Base-by-base conservation (phyloP, 192 early-diverging fungal genomes). In the Coemansia guatemalensis region DNA sequence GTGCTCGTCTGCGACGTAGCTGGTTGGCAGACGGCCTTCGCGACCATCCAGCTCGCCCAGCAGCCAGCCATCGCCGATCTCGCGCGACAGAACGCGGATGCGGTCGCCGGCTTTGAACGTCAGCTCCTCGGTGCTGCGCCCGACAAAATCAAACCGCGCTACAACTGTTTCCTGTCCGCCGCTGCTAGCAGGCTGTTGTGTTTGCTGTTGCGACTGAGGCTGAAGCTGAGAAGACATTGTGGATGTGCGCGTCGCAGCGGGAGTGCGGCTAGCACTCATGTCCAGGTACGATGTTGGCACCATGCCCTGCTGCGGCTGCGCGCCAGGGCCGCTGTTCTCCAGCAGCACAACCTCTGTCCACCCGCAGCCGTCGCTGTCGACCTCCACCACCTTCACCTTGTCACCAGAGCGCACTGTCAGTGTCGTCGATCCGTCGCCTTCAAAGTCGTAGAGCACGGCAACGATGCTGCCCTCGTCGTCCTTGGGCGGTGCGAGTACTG, bases 201-300 rank as follows among this genome's bases (percentile, higher is more conserved):
- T 54, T 52, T 32, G 3, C 41, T 18, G 47, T 39, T 47, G 48
- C 48, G 48, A 8, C 48, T n/a, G 48, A 20, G 48, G 18, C 18
- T 9, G 18, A 2, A 25, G 41, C 21, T 30, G 27, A 30, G 61
- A 17, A 17, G 62, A 25, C 44, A 49, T n/a, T 12, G 48, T 24
- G 22, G 48, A 30, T 12, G 21, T n/a, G 11, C 52, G 59, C 11
- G 50, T 30, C 5, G 54, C 58, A 20, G 64, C 4, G 5, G 53
- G 27, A 47, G 59, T 41, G 14, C 60, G 51, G 59, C 61, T 61
- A 22, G 51, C 55, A 14, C 47, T 49, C 71, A 73, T 60, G 30
- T 73, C 61, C 53, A 79, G 55, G 32, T 79, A 79, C 8, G 67
- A 58, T 0, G 76, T 70, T 2, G 76, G 76, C 52, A 73, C 76